phyloP scores from a whole-genome alignment of 495 filamentous ascomycete species.

The Poronia punctata region DNA sequence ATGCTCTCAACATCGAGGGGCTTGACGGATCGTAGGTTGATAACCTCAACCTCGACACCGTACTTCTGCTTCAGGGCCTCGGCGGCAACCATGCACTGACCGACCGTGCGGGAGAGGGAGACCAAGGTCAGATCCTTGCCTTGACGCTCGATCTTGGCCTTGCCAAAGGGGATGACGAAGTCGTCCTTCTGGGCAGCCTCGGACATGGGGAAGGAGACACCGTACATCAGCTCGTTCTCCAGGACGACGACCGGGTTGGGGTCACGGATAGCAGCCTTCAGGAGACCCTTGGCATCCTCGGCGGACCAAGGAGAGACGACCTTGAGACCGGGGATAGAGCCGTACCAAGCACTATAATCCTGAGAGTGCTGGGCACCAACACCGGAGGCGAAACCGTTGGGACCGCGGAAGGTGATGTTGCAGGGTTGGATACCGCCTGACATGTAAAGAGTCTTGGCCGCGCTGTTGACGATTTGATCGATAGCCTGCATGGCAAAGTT shows the following conservation, averaged over 20 bases:
- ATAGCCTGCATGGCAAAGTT: constrained; percentile 99
- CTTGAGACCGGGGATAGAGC: constrained; percentile 94
- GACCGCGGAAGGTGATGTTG: constrained; percentile 98
- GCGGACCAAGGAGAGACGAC: constrained; percentile 92
- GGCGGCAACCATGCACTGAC: constrained; percentile 82
- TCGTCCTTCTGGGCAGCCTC: constrained; percentile 90
- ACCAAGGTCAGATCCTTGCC: constrained; percentile 97
- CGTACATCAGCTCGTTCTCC: constrained; percentile 98
- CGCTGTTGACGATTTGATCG: constrained; percentile 99
- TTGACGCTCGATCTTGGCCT: constrained; percentile 95
- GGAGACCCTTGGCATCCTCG: constrained; percentile 94
- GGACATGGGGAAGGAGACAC: constrained; percentile 89
- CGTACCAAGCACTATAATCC: constrained; percentile 98
- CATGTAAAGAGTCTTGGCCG: constrained; percentile 99
- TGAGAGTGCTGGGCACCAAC: constrained; percentile 97
- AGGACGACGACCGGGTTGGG: constrained; percentile 93
- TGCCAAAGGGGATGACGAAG: constrained; percentile 93
- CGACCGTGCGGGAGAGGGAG: constrained; percentile 88
- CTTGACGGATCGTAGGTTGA: constrained; percentile 97
- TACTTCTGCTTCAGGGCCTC: constrained; percentile 90
- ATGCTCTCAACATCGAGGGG: constrained; percentile 93
- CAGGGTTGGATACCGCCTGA: constrained; percentile 98
- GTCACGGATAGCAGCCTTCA: constrained; percentile 97
- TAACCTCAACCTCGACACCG: constrained; percentile 90
- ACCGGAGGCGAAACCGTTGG: constrained; percentile 94